These are phyloP conservation scores for Lipomyces lipofer DNA, from an alignment of 805 yeast species.

Conservation along the genomic window DNA sequence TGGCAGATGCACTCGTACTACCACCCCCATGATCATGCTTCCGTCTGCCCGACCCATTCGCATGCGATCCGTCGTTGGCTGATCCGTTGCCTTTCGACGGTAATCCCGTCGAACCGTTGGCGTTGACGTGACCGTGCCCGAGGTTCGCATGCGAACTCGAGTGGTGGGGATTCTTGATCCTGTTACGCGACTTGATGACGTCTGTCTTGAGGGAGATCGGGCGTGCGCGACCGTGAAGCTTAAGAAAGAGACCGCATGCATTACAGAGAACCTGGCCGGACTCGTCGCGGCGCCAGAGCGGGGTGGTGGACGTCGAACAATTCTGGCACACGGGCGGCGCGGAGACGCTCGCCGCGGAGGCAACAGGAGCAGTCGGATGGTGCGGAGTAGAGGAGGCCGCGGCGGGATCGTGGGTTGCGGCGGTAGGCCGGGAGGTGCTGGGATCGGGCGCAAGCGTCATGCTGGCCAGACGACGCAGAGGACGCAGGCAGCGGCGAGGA, in stretches of 20 bases:
- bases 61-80: conserved; percentile 4
- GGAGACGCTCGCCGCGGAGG: conserved; percentile 20
- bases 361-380: neutral
- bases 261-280: conserved; percentile 87
- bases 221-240: conserved; percentile 88
- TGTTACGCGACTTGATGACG: conserved; percentile 85
- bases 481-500: conserved; percentile 5
- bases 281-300: conserved; percentile 93
- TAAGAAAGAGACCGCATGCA: conserved; percentile 88
- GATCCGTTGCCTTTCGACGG: neutral
- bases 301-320: conserved; percentile 90
- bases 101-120: neutral
- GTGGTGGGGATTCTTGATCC: conserved; percentile 53
- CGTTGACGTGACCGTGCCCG: neutral
- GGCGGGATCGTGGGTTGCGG: conserved; percentile 3
- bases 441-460: conserved; percentile 25
- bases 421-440: conserved; percentile 4
- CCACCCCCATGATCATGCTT: conserved; percentile 3
- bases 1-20: neutral
- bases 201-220: conserved; percentile 91
- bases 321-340: conserved; percentile 69
- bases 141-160: neutral
- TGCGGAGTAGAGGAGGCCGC: conserved; percentile 1
- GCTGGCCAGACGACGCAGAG: conserved; percentile 7
- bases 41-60: conserved; percentile 7